Percentiles rank a stretch among this genome's conserved stretches.
Conservation (phyloP, 116 monocot species). For the Trichopus zeylanicus region DNA sequence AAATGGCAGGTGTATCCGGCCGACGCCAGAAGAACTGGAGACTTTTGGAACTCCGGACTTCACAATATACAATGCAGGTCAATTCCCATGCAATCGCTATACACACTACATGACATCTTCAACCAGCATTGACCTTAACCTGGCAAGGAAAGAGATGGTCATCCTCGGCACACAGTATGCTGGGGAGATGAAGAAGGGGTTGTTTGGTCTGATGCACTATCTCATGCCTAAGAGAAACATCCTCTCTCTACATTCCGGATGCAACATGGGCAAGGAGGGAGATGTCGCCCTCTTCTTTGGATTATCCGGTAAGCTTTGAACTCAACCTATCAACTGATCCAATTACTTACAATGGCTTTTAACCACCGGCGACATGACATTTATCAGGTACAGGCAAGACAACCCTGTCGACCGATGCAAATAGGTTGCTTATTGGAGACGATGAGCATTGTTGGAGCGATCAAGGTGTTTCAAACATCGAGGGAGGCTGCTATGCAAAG, state of each 20-base stretch:
- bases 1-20: conserved; percentile 83
- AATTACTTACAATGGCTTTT: too few species aligned
- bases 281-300: conserved; percentile 99
- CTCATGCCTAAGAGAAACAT: conserved; percentile 90
- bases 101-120: conserved; percentile 85
- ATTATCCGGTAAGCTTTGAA: conserved; percentile 60
- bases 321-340: too few species aligned
- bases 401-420: conserved; percentile 87
- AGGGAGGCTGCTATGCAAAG: conserved; percentile 96
- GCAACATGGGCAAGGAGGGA: conserved; percentile 85
- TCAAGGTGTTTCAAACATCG: conserved; percentile 92
- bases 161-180: conserved; percentile 96
- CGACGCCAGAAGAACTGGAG: conserved; percentile 75
- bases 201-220: conserved; percentile 98
- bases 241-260: conserved; percentile 87
- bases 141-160: conserved; percentile 89
- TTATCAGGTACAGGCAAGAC: conserved; percentile 83
- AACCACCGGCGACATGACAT: conserved; percentile 5
- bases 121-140: conserved; percentile 65
- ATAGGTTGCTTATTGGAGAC: conserved; percentile 78
- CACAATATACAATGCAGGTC: conserved; percentile 78
- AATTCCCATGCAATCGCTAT: conserved; percentile 76
- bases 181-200: conserved; percentile 99
- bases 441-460: conserved; percentile 98
- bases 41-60: conserved; percentile 70